Evolutionary conservation across 805 yeast species (phyloP).

Genomic region (Pichia cabralensis): DNA sequence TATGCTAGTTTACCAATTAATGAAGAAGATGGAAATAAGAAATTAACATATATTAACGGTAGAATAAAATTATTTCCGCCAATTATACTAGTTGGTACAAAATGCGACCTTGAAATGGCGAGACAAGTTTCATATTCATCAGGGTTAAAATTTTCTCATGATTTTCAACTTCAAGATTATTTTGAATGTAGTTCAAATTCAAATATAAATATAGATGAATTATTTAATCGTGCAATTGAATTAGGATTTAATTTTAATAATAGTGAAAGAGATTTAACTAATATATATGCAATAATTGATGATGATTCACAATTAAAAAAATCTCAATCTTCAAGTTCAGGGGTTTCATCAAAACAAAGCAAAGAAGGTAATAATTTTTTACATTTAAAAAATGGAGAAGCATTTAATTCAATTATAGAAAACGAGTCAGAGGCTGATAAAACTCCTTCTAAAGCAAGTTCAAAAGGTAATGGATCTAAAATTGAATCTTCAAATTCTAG

Average conservation of each 20-base stretch:
- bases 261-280: slow-evolving; percentile 9
- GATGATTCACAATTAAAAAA: background rate
- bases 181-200: slow-evolving; percentile 78
- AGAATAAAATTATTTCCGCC: slow-evolving; percentile 13
- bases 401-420: background rate
- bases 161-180: slow-evolving; percentile 25
- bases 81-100: slow-evolving; percentile 58
- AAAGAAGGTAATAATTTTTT: too few relatives aligned
- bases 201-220: slow-evolving; percentile 69
- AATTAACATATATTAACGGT: slow-evolving; percentile 2
- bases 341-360: background rate
- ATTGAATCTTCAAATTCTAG: too few relatives aligned
- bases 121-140: slow-evolving; percentile 56
- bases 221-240: slow-evolving; percentile 36
- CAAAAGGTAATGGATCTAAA: too few relatives aligned
- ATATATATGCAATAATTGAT: slow-evolving; percentile 4
- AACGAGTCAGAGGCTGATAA: too few relatives aligned
- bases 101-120: slow-evolving; percentile 63
- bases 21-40: slow-evolving; percentile 6
- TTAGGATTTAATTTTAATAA: slow-evolving; percentile 7
- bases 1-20: slow-evolving; percentile 27
- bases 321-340: background rate
- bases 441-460: too few relatives aligned
- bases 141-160: slow-evolving; percentile 16
- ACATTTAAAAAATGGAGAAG: background rate